Evolutionary conservation across 2,329 filamentous ascomycete genomes (phyloP), one percentile per base, ranked within the genome.

Genomic region (Fusarium illudens): DNA sequence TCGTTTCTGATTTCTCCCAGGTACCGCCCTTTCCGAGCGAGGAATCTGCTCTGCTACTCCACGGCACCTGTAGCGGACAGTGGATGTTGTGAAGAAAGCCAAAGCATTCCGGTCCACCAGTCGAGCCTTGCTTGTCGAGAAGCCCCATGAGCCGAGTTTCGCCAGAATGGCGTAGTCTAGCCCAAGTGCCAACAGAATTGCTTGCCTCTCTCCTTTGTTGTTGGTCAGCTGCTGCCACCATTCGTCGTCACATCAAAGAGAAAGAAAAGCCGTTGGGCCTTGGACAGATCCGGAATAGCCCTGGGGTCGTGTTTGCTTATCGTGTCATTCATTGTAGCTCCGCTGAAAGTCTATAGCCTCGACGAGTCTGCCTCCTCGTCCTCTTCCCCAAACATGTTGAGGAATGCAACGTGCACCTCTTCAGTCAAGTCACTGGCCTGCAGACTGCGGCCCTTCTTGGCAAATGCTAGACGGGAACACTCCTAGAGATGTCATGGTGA

Each of bases 351-450:
- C 17, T 32, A 49, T 15, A 82, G 69, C 73, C 77, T 83, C 2
- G 76, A 73, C 2, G 67, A 71, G 5, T 73, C 71, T 13, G 79
- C 70, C 6, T 79, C 79, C 7, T 73, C 82, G 34, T 86, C 86
- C 4, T 86, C 84, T 70, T 94, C 92, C 1, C 93, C 94, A 75
- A 97, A 91, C 17, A 97, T 78, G 62, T 89, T 89, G 73, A 92
- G 78, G 78, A 97, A 98, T 1, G 94, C 92, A 32, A 83, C 83
- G 74, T 97, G 91, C 10, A 99, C 92, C 80, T 97, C 91, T 17
- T 96, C 93, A 0, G 95, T 97, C 76, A 99, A 81, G 79, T 98
- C 96, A 71, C 92, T 94, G 1, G 96, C 96, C 82, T 98, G 96
- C 76, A 99, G 81, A 75, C 92, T 93, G 68, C 96, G 87, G 1